Evolutionary conservation across 768 basidiomycete genomes (phyloP).

Genomic region (Lanmaoa rubissima): DNA sequence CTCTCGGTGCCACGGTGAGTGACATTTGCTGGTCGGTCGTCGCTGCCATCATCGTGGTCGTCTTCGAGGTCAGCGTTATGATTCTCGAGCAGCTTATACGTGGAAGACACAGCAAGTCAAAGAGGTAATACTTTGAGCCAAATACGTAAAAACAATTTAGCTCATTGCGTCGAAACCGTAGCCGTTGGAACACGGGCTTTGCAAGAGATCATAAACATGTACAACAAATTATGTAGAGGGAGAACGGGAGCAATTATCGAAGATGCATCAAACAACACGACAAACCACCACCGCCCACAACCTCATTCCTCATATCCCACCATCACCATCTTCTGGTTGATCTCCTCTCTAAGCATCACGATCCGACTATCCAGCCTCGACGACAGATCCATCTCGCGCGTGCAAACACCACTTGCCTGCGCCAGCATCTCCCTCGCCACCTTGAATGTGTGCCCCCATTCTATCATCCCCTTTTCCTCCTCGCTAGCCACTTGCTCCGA

Average conservation of each 20-base stretch:
- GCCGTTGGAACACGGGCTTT: no score
- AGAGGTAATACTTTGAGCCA: neutral
- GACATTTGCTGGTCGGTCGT: constrained; percentile 57
- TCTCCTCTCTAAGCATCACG: constrained; percentile 69
- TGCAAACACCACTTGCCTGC: constrained; percentile 43
- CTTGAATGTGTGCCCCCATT: constrained; percentile 51
- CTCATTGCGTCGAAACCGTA: no score
- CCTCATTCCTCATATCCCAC: constrained; percentile 23
- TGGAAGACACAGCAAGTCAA: constrained; percentile 17
- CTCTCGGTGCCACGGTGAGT: constrained; percentile 45
- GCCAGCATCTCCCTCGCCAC: constrained; percentile 51
- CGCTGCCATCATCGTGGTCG: constrained; percentile 34
- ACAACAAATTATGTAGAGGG: no score
- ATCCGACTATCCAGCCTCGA: constrained; percentile 70
- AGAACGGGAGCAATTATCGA: neutral
- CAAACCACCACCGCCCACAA: neutral
- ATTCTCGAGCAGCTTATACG: constrained; percentile 4
- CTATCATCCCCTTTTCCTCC: constrained; percentile 11
- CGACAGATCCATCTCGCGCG: constrained; percentile 58
- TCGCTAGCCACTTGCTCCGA: neutral
- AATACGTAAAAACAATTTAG: constrained; percentile 15
- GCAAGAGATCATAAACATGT: no score
- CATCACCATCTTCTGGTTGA: constrained; percentile 57
- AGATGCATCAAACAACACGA: neutral
- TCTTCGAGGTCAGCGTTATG: constrained; percentile 4